Evolutionary conservation across 176 grass and related monocot genomes (phyloP).

Genomic region (Puccinellia tenuiflora): DNA sequence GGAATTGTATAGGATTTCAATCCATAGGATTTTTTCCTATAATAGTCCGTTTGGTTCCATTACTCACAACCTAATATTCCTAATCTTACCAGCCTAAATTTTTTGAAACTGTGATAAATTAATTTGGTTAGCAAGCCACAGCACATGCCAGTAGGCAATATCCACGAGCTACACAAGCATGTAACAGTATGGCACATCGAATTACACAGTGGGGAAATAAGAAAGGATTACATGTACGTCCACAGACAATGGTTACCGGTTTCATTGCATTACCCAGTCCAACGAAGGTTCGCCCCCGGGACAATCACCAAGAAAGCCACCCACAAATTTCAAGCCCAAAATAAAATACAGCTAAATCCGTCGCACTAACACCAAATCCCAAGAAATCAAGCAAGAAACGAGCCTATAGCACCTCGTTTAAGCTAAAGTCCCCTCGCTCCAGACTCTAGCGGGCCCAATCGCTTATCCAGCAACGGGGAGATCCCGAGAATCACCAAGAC

Average conservation of each 20-base stretch:
- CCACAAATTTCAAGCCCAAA: background rate
- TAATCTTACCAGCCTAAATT: background rate
- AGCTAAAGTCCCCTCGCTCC: background rate
- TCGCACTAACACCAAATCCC: background rate
- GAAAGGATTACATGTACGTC: background rate
- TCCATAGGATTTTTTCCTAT: too few relatives aligned
- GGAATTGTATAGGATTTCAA: too few relatives aligned
- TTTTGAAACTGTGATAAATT: background rate
- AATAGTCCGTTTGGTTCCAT: too few relatives aligned
- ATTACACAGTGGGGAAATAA: background rate
- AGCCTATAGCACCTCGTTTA: background rate
- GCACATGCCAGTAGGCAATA: background rate
- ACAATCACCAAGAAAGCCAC: background rate
- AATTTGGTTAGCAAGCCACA: background rate
- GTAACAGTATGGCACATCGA: background rate
- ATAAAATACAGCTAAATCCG: background rate
- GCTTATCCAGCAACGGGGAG: background rate
- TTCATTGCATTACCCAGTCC: background rate
- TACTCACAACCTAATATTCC: background rate
- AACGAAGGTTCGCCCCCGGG: background rate
- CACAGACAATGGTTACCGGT: background rate
- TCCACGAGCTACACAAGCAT: background rate
- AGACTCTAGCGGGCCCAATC: background rate
- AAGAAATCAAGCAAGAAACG: background rate
- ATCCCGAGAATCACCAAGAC: background rate